phyloP scores from a whole-genome alignment of 2,329 filamentous ascomycete species.

The Alternaria gansuensis region DNA sequence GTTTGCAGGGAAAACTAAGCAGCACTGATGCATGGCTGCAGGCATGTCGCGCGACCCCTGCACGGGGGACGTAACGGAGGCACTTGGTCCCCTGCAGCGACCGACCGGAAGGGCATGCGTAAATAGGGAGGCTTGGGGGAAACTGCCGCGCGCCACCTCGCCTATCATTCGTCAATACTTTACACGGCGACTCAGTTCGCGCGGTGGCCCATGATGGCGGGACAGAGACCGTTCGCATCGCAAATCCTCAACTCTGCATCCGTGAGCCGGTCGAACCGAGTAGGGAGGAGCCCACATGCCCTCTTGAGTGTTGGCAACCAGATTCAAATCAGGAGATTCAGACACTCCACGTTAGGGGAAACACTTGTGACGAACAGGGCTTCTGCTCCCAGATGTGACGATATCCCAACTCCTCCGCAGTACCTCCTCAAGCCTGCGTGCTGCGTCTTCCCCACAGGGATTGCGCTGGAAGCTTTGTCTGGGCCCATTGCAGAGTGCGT shows the following conservation, averaged over 20 bases:
- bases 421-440: conserved; percentile 14
- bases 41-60: conserved; percentile 32
- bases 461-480: conserved; percentile 35
- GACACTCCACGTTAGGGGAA: conserved; percentile 10
- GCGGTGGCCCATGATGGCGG: conserved; percentile 25
- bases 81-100: conserved; percentile 29
- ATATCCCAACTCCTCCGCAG: conserved; percentile 8
- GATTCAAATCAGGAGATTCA: conserved; percentile 21
- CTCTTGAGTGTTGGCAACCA: conserved; percentile 10
- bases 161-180: conserved; percentile 28
- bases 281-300: conserved; percentile 13
- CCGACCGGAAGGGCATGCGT: conserved; percentile 23
- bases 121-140: conserved; percentile 37
- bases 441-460: conserved; percentile 24
- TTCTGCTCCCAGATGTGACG: conserved; percentile 1
- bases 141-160: conserved; percentile 25
- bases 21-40: conserved; percentile 27
- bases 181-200: conserved; percentile 23
- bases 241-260: conserved; percentile 21
- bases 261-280: conserved; percentile 21
- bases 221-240: conserved; percentile 32
- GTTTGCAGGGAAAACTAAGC: conserved; percentile 32
- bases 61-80: conserved; percentile 24
- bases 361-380: neutral
- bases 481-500: conserved; percentile 18